Conservation (phyloP, 805 yeast genomes). For the Cyberlindnera japonica region DNA sequence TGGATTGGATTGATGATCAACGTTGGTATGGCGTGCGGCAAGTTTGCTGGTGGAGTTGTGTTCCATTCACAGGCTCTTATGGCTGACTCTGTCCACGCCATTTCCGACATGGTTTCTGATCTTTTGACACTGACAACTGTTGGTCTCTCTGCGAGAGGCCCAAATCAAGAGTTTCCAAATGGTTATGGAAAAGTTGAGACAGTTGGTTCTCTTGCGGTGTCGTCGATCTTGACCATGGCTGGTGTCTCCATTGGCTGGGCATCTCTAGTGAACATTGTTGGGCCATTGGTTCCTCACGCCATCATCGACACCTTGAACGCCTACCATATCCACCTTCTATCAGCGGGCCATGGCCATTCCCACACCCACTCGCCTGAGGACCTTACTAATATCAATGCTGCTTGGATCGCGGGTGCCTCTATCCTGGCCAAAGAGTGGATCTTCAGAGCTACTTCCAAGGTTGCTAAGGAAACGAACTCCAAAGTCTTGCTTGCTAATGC, state of each 20-base stretch:
- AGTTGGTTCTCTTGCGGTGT: conserved; percentile 85
- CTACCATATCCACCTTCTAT: conserved; percentile 44
- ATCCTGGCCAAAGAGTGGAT: conserved; percentile 86
- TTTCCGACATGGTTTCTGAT: conserved; percentile 87
- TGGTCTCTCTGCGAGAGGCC: conserved; percentile 60
- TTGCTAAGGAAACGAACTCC: conserved; percentile 76
- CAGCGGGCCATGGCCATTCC: conserved; percentile 34
- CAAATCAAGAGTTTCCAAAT: conserved; percentile 62
- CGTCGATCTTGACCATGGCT: conserved; percentile 77
- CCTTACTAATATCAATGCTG: conserved; percentile 79
- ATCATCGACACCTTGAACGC: conserved; percentile 50
- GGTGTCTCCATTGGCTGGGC: conserved; percentile 91
- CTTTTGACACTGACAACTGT: conserved; percentile 87
- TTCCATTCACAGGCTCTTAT: conserved; percentile 93
- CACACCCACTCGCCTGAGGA: conserved; percentile 31
- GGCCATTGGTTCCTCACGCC: conserved; percentile 62
- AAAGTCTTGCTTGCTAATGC: conserved; percentile 94
- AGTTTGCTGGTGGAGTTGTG: conserved; percentile 83
- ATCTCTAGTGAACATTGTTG: conserved; percentile 63
- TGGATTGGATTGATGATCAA: conserved; percentile 87
- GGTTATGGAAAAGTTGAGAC: conserved; percentile 95
- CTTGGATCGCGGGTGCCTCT: conserved; percentile 92
- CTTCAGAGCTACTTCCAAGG: conserved; percentile 73
- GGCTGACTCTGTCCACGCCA: conserved; percentile 94
- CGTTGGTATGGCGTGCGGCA: conserved; percentile 79